Base-by-base conservation (phyloP, 371 early-diverging fungal species). In the Zychaea mexicana region DNA sequence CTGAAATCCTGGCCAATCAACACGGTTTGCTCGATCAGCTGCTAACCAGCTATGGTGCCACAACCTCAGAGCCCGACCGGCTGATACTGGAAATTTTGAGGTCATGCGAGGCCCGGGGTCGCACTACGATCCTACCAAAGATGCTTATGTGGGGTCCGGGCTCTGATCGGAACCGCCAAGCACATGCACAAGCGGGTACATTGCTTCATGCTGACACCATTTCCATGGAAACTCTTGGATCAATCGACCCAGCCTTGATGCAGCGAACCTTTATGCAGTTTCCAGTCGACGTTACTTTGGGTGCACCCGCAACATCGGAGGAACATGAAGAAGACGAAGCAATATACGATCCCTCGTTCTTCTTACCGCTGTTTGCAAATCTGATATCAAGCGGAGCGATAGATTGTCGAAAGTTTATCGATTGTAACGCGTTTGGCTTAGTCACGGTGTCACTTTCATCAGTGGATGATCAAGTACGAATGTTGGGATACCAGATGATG, bases 321-420 rank as follows among this genome's bases (percentile, higher is more conserved):
- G 60, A 53, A n/a, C 2, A 42, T 9, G 49, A 52, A 6, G 55
- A 64, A 2, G 3, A 53, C 22, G 19, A 24, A 6, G 26, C 46
- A 8, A 66, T 71, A 12, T 94, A 93, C 61, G 92, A 93, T 65
- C 82, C 86, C 31, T 71, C 78, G 5, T 94, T 91, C 70, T 81
- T 92, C 62, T 66, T 92, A 22, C 91, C 93, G 1, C 71, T 92
- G 15, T 84, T 91, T 70, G 86, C 88, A 0, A 85, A 82, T 12
- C 64, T 80, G 52, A 72, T 92, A 31, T 71, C 85, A 15, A 72
- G 72, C 27, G 87, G 85, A 33, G 77, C 75, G 4, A 33, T 88
- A 4, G 90, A 91, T 28, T 79, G 86, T 61, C 79, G 87, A 39
- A 74, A 75, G 17, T 74, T 88, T 45, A 77, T 94, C n/a, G 94